Base-by-base conservation (phyloP, 768 basidiomycete species). In the Trametes elegans region DNA sequence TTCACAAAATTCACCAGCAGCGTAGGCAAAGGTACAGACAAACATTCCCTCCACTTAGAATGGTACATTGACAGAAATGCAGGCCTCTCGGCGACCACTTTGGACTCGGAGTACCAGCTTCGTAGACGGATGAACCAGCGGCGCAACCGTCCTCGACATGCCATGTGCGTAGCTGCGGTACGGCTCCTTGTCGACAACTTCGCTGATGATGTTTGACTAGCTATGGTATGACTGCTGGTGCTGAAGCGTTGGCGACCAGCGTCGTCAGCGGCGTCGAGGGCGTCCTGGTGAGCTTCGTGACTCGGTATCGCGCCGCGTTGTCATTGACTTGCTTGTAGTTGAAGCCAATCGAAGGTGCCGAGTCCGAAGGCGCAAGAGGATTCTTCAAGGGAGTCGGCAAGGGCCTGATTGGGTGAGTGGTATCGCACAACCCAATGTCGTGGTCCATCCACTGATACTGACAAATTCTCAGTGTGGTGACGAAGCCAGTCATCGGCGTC, bases 381-480 rank as follows among this genome's bases (percentile, higher is more conserved):
- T 99, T 99, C 73, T 93, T 98, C 79, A 98, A 97, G 71, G 97
- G 97, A 10, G 83, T 99, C 27, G 97, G 97, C 23, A 96, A 94
- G 70, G 94, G 97, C 18, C 76, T 98, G 43, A 93, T 97, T 49
- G 97, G 97, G 92, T 95, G 76, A 38, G 51, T 44, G 19, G 2
- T 44, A 3, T 14, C 2, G 21, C 11, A 38, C 38, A 14, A 31
- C 21, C 41, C 13, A 13, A 5, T 28, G 9, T 10, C 19, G 8
- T 14, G 16, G 10, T 8, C 6, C 36, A 57, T 31, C 23, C 10
- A 21, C 31, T 35, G 6, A n/a, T n/a, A 24, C 43, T 57, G 35
- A 55, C 46, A 16, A 5, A 34, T 49, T 9, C 35, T 13, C 63
- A 94, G 94, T 14, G 88, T 83, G 31, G 87, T 98, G 49, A 97